Conservation (phyloP, 2,329 filamentous ascomycete species). For the Pseudocercospora macadamiae region DNA sequence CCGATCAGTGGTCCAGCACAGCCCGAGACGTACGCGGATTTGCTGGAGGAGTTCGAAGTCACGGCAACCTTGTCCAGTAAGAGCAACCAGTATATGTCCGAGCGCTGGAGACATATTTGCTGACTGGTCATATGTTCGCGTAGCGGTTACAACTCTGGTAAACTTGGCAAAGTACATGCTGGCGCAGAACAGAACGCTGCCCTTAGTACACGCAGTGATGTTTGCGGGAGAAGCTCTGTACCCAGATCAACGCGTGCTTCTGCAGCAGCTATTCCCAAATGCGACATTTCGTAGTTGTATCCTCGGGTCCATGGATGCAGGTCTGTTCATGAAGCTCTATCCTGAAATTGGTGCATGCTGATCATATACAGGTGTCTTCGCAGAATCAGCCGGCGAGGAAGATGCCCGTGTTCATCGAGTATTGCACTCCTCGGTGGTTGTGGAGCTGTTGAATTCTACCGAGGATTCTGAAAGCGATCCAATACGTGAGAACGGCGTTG, state of each 20-base stretch:
- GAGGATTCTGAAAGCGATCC: not conserved
- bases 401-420: slow-evolving; percentile 9
- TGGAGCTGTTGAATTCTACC: not conserved
- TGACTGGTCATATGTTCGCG: too few relatives aligned
- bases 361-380: slow-evolving; percentile 1
- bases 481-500: slow-evolving; percentile 1
- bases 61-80: slow-evolving; percentile 10
- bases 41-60: slow-evolving; percentile 7
- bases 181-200: not conserved
- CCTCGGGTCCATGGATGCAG: slow-evolving; percentile 6
- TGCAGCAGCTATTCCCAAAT: slow-evolving; percentile 6
- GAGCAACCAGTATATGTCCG: too few relatives aligned
- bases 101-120: too few relatives aligned
- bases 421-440: not conserved
- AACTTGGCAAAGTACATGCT: slow-evolving; percentile 8
- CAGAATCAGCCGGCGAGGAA: slow-evolving; percentile 1
- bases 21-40: not conserved
- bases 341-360: not conserved
- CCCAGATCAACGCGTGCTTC: not conserved
- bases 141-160: slow-evolving; percentile 5
- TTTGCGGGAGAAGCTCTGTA: slow-evolving; percentile 8
- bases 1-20: slow-evolving; percentile 4
- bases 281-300: slow-evolving; percentile 4
- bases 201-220: slow-evolving; percentile 3
- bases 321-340: not conserved